phyloP scores from a whole-genome alignment of 208 protist species.

The Phytomonas francai region DNA sequence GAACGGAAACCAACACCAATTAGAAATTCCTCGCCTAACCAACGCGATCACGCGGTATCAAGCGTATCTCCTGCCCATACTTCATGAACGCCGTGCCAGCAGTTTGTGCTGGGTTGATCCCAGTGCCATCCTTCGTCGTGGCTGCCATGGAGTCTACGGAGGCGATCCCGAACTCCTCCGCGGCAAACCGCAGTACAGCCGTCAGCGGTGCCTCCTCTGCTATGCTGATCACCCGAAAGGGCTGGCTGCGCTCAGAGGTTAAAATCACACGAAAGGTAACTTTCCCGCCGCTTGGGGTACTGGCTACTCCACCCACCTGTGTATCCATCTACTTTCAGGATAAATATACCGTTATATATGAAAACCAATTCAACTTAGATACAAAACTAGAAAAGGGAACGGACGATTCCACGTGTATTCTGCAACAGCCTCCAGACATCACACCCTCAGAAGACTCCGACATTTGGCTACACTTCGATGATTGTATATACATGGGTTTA shows the following conservation, averaged over 20 bases:
- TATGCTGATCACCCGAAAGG: slow-evolving; percentile 87
- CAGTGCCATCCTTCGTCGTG: slow-evolving; percentile 91
- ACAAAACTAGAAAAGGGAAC: no score
- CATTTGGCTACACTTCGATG: no score
- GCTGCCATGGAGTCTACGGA: slow-evolving; percentile 77
- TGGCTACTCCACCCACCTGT: no score
- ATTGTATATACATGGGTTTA: no score
- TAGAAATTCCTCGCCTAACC: no score
- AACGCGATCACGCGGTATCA: slow-evolving; percentile 93
- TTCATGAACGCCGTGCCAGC: slow-evolving; percentile 93
- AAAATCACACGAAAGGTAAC: slow-evolving; percentile 79
- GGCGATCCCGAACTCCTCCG: slow-evolving; percentile 87
- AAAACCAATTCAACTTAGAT: no score
- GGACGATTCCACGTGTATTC: no score
- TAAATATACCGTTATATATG: no score
- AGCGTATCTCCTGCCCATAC: slow-evolving; percentile 91
- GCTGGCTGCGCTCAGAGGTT: slow-evolving; percentile 74
- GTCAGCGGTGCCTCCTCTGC: slow-evolving; percentile 94
- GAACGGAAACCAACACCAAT: no score
- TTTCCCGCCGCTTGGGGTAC: slow-evolving; percentile 38
- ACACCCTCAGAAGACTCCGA: no score
- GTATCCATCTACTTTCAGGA: slow-evolving; percentile 9
- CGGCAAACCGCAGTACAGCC: slow-evolving; percentile 91
- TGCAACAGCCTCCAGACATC: no score
- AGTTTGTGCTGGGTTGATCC: slow-evolving; percentile 93